phyloP scores from a whole-genome alignment of 768 basidiomycete species.

The Trametes punicea region DNA sequence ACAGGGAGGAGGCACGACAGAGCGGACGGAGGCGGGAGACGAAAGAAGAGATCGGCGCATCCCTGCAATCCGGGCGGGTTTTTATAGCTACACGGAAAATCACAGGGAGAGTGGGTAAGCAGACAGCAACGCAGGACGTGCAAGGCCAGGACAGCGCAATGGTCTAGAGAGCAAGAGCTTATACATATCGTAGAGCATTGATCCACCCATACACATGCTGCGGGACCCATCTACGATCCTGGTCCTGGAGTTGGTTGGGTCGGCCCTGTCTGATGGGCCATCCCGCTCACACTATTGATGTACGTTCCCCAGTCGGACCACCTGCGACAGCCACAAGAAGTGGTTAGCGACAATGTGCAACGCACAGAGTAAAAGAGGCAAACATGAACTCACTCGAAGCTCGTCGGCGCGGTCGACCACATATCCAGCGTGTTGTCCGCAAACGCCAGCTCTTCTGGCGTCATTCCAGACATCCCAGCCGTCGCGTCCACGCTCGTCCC shows the following conservation, averaged over 20 bases:
- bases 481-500: neutral
- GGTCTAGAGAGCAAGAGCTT: neutral
- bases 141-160: neutral
- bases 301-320: conserved; percentile 30
- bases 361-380: too few relatives aligned
- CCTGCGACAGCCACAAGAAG: conserved; percentile 2
- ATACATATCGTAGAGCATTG: neutral
- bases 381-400: conserved; percentile 53
- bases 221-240: neutral
- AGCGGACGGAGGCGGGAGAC: neutral
- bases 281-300: conserved; percentile 24
- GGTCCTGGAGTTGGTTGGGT: neutral
- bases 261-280: conserved; percentile 11
- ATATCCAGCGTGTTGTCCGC: conserved; percentile 50
- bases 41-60: neutral
- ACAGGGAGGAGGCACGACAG: too few relatives aligned
- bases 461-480: neutral
- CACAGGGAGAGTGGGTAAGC: neutral
- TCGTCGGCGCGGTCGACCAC: conserved; percentile 60
- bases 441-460: conserved; percentile 17
- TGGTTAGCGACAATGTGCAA: neutral
- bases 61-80: neutral
- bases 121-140: neutral
- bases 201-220: neutral
- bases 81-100: conserved; percentile 6